phyloP scores from a whole-genome alignment of 2,329 filamentous ascomycete species.

The Oidium heveae region DNA sequence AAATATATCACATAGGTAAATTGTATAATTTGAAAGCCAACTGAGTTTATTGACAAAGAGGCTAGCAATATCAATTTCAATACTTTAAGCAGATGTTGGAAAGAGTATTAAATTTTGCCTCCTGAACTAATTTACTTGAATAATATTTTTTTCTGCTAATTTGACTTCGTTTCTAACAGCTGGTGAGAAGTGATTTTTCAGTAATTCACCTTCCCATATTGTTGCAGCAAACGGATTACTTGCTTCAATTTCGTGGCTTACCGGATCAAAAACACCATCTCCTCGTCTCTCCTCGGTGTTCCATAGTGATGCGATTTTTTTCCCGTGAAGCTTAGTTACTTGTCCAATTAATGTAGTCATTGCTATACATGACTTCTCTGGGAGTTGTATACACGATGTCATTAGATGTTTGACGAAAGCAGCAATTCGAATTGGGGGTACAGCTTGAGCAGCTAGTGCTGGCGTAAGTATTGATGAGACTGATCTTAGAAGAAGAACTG shows the following conservation, averaged over 20 bases:
- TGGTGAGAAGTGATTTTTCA: slow-evolving; percentile 68
- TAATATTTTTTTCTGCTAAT: slow-evolving; percentile 35
- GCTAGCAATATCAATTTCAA: too few species aligned
- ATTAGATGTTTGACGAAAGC: slow-evolving; percentile 84
- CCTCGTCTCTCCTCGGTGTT: slow-evolving; percentile 82
- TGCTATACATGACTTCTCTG: slow-evolving; percentile 69
- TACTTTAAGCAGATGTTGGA: too few species aligned
- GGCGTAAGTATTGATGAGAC: slow-evolving; percentile 63
- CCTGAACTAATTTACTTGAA: slow-evolving; percentile 9
- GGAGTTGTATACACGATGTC: slow-evolving; percentile 57
- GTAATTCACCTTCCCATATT: slow-evolving; percentile 77
- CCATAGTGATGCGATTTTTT: slow-evolving; percentile 70
- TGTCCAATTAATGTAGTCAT: slow-evolving; percentile 54
- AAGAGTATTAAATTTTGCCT: too few species aligned
- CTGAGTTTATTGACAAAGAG: too few species aligned
- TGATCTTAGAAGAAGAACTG: slow-evolving; percentile 71
- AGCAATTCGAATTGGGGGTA: slow-evolving; percentile 65
- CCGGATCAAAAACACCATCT: slow-evolving; percentile 61
- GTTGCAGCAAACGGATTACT: slow-evolving; percentile 81
- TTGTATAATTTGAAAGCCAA: too few species aligned
- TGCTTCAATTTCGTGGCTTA: slow-evolving; percentile 49
- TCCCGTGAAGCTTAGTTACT: slow-evolving; percentile 56
- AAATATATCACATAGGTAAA: too few species aligned
- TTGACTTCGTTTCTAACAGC: slow-evolving; percentile 54
- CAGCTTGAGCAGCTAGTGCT: slow-evolving; percentile 41